Conservation (phyloP, 1,284 basidiomycete genomes). For the Apiotrichum montevideense region DNA sequence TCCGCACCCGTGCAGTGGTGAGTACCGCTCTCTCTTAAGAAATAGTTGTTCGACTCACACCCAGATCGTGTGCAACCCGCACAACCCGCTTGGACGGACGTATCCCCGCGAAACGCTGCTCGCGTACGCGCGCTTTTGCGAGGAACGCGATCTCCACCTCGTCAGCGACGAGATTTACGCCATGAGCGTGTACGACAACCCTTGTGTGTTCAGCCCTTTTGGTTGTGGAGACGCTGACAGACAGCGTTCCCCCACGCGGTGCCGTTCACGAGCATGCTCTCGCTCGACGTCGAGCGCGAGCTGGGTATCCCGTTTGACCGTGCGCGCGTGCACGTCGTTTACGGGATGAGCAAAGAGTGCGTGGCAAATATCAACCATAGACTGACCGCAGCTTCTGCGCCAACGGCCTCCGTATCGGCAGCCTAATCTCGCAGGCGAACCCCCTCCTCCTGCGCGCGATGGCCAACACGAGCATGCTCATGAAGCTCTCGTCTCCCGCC, state of each 20-base stretch:
- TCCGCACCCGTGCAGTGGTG: constrained; percentile 34
- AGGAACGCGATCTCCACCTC: constrained; percentile 47
- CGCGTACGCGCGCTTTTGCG: constrained; percentile 47
- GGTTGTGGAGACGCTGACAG: background rate
- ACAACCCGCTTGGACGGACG: constrained; percentile 48
- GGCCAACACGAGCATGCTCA: constrained; percentile 41
- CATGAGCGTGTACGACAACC: constrained; percentile 42
- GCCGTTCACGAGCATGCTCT: constrained; percentile 47
- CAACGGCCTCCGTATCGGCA: constrained; percentile 48
- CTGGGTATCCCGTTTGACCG: constrained; percentile 42
- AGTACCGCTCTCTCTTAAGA: constrained; percentile 4
- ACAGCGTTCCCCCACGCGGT: constrained; percentile 28
- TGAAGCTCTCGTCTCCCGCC: constrained; percentile 43
- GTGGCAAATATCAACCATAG: background rate
- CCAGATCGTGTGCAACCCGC: constrained; percentile 47
- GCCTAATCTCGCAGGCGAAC: constrained; percentile 47
- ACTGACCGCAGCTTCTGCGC: constrained; percentile 41
- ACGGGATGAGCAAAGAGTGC: constrained; percentile 48
- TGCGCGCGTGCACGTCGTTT: constrained; percentile 44
- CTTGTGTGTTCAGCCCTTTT: constrained; percentile 13
- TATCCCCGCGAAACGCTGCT: constrained; percentile 46
- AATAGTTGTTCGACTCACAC: background rate
- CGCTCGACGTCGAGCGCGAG: constrained; percentile 45
- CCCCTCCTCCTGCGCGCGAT: constrained; percentile 43
- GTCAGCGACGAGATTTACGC: constrained; percentile 51